Evolutionary conservation across 176 grass and related monocot species (phyloP), one percentile per base, ranked within the genome.

Genomic region (Oryza meridionalis): DNA sequence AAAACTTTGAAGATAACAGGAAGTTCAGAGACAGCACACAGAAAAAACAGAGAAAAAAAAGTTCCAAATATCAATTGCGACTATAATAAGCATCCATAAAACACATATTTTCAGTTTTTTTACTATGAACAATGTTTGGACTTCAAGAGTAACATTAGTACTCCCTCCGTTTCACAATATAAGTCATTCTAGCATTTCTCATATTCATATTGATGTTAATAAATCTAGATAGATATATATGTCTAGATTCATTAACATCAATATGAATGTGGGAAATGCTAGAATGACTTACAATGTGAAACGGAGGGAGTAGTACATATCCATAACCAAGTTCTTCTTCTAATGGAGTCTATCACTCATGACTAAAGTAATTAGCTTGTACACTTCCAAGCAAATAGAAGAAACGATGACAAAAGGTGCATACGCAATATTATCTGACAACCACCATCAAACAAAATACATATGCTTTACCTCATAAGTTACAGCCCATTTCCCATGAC

Each of bases 401-500:
- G 5, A 61, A 65, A 65, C 53, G 61, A 51, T 61, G 29, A 81
- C 13, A 67, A 69, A 82, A 81, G 19, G 11, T 44, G 26, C 46
- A 76, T 61, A 24, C 53, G 55, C 27, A 81, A 75, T 88, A 69
- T 35, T 78, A 91, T 46, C 2, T 3, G 49, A 77, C 45, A 78
- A 78, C 65, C n/a, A 67, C 45, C 62, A 27, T 6, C 11, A 67
- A 13, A 77, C 13, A 65, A 81, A 80, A 86, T 49, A 70, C 7
- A 31, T 70, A 76, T 84, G 50, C 0, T 84, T 75, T 90, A 97
- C 92, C 90, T 94, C 92, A 86, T 97, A 97, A 59, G 86, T 92
- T 5, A 97, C 86, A 1, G 86, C 90, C 94, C 94, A 97, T 87
- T 94, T 97, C 21, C 94, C 94, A 22, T 84, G 65, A 63, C 90